A percentile compares a stretch with the other conserved stretches of the same genome.
Conservation (phyloP, 495 filamentous ascomycete genomes). For the Monascus purpureus region DNA sequence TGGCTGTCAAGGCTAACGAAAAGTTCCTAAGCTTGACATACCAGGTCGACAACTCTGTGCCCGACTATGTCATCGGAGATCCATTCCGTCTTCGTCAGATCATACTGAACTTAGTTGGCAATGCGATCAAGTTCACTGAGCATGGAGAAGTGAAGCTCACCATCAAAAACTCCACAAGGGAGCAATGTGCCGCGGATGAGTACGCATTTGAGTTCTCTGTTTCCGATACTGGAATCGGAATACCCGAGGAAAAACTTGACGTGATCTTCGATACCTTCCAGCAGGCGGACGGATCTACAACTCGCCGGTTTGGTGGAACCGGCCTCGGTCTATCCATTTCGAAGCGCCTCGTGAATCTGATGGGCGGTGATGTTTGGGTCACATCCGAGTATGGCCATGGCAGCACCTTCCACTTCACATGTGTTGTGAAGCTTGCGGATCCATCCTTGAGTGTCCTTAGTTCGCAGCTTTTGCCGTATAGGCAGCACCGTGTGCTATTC, state of each 20-base stretch:
- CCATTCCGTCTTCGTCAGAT: slow-evolving; percentile 95
- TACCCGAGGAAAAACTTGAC: slow-evolving; percentile 89
- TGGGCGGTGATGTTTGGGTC: slow-evolving; percentile 97
- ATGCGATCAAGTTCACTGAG: slow-evolving; percentile 85
- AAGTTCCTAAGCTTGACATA: slow-evolving; percentile 90
- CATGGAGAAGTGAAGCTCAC: slow-evolving; percentile 91
- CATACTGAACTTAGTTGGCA: slow-evolving; percentile 49
- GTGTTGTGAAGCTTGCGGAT: slow-evolving; percentile 74
- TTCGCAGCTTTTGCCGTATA: slow-evolving; percentile 77
- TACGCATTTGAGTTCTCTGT: slow-evolving; percentile 96
- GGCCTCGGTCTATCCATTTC: slow-evolving; percentile 95
- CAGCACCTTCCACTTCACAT: slow-evolving; percentile 96
- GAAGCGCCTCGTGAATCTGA: slow-evolving; percentile 85
- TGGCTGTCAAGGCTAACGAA: slow-evolving; percentile 96
- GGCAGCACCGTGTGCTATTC: slow-evolving; percentile 78
- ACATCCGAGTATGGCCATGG: slow-evolving; percentile 86
- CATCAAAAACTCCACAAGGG: slow-evolving; percentile 59
- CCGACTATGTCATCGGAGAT: slow-evolving; percentile 93
- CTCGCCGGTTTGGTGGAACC: slow-evolving; percentile 90
- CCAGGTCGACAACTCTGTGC: slow-evolving; percentile 83
- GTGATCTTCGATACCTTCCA: slow-evolving; percentile 99
- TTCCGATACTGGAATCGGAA: slow-evolving; percentile 94
- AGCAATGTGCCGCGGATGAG: slow-evolving; percentile 55
- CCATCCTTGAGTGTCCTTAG: slow-evolving; percentile 69
- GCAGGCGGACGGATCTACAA: slow-evolving; percentile 96